These are phyloP conservation scores for Pholiota adiposa DNA, from an alignment of 1,284 basidiomycete species.

Conservation along the genomic window DNA sequence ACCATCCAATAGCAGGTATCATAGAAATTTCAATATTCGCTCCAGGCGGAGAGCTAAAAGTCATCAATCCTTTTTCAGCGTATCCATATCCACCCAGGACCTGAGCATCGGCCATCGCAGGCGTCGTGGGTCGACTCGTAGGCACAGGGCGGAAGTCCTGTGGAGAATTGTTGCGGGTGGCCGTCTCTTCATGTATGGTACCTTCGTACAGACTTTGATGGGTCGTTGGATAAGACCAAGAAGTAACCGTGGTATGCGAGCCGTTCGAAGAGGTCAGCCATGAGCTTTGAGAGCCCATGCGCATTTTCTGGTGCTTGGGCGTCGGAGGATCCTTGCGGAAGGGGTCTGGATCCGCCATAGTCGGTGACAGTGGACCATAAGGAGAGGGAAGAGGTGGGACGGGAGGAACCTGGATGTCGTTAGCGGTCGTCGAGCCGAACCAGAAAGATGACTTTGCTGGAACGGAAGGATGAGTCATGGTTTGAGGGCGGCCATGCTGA, in stretches of 20 bases:
- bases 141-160: constrained; percentile 45
- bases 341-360: constrained; percentile 59
- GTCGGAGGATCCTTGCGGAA: constrained; percentile 55
- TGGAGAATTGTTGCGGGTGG: constrained; percentile 32
- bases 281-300: constrained; percentile 66
- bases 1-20: constrained; percentile 60
- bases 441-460: constrained; percentile 63
- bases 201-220: constrained; percentile 31
- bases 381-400: constrained; percentile 66
- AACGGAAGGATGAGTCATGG: constrained; percentile 48
- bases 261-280: constrained; percentile 69
- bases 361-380: constrained; percentile 51
- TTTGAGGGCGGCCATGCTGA: constrained; percentile 43
- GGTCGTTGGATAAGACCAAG: constrained; percentile 68
- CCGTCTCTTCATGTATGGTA: constrained; percentile 16
- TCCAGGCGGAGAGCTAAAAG: constrained; percentile 45
- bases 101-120: constrained; percentile 57
- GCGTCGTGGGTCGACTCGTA: constrained; percentile 49
- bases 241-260: constrained; percentile 58
- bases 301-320: constrained; percentile 43
- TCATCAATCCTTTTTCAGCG: constrained; percentile 54
- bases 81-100: constrained; percentile 71
- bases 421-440: constrained; percentile 53
- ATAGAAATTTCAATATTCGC: constrained; percentile 57
- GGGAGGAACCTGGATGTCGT: constrained; percentile 53